phyloP scores from a whole-genome alignment of 495 filamentous ascomycete species.

The Mycothermus thermophilus region DNA sequence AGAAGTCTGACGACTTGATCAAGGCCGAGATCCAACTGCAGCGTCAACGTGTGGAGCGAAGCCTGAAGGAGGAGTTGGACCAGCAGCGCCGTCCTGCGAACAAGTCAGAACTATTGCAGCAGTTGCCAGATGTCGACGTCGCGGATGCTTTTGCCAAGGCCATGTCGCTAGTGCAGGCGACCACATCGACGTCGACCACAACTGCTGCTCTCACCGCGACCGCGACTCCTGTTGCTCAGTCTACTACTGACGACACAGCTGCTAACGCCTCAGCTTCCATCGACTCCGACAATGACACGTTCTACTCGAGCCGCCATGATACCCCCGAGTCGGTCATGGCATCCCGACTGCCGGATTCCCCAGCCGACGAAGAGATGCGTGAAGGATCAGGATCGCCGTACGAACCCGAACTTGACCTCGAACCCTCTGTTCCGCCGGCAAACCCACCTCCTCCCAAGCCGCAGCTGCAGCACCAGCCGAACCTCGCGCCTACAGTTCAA shows the following conservation, averaged over 20 bases:
- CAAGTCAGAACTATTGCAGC: constrained; percentile 41
- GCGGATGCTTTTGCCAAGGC: constrained; percentile 60
- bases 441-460: too few species aligned
- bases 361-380: constrained; percentile 32
- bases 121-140: constrained; percentile 58
- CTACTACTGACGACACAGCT: constrained; percentile 41
- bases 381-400: constrained; percentile 17
- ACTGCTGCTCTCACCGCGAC: constrained; percentile 12
- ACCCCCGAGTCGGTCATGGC: constrained; percentile 32
- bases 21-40: constrained; percentile 71
- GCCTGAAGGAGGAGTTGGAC: constrained; percentile 60
- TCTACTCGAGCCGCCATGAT: constrained; percentile 71
- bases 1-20: constrained; percentile 71
- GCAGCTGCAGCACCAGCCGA: constrained; percentile 2
- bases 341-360: constrained; percentile 26
- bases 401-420: constrained; percentile 17
- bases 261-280: constrained; percentile 45
- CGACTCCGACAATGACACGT: constrained; percentile 86
- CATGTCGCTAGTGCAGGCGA: constrained; percentile 46
- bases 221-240: constrained; percentile 11
- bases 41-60: constrained; percentile 65
- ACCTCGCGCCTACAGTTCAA: neutral
- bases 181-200: neutral
- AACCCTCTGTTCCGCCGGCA: constrained; percentile 8
- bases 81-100: constrained; percentile 44